Conservation (phyloP, 495 filamentous ascomycete species). For the Podospora pseudoanserina region DNA sequence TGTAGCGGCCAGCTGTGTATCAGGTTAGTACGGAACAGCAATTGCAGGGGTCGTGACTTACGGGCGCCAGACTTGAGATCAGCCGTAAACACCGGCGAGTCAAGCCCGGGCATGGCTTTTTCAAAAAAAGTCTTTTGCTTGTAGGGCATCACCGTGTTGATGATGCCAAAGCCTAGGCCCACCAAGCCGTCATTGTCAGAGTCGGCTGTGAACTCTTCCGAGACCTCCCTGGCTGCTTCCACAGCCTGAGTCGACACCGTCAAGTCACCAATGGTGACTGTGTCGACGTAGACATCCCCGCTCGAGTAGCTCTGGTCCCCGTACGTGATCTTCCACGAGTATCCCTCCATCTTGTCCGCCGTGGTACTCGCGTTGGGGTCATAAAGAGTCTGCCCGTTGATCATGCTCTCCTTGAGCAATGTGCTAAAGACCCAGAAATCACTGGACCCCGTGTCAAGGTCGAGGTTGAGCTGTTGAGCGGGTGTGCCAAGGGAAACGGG, state of each 20-base stretch:
- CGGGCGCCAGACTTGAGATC: constrained; percentile 56
- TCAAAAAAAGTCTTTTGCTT: constrained; percentile 69
- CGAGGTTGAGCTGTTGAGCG: constrained; percentile 57
- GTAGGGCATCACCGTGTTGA: constrained; percentile 67
- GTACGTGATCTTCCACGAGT: constrained; percentile 65
- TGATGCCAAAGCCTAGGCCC: constrained; percentile 64
- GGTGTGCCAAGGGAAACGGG: constrained; percentile 62
- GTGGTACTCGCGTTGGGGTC: constrained; percentile 45
- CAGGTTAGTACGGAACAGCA: not conserved
- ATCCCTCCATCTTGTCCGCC: constrained; percentile 48
- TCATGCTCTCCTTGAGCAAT: constrained; percentile 22
- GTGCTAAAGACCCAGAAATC: constrained; percentile 60
- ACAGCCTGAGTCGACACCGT: constrained; percentile 64
- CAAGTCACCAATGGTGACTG: constrained; percentile 62
- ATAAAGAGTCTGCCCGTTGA: constrained; percentile 59
- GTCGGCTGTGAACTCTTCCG: constrained; percentile 56
- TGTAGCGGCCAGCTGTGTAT: constrained; percentile 58
- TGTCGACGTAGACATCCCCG: constrained; percentile 68
- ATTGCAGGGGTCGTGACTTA: constrained; percentile 22
- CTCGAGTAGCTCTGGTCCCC: constrained; percentile 65
- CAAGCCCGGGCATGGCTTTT: constrained; percentile 56
- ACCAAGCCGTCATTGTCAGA: constrained; percentile 64
- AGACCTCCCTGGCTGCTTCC: constrained; percentile 62
- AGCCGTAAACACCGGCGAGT: constrained; percentile 63
- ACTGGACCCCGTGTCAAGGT: constrained; percentile 73